These are phyloP conservation scores for Colletotrichum tofieldiae DNA, from an alignment of 2,329 filamentous ascomycete species.

Conservation along the genomic window DNA sequence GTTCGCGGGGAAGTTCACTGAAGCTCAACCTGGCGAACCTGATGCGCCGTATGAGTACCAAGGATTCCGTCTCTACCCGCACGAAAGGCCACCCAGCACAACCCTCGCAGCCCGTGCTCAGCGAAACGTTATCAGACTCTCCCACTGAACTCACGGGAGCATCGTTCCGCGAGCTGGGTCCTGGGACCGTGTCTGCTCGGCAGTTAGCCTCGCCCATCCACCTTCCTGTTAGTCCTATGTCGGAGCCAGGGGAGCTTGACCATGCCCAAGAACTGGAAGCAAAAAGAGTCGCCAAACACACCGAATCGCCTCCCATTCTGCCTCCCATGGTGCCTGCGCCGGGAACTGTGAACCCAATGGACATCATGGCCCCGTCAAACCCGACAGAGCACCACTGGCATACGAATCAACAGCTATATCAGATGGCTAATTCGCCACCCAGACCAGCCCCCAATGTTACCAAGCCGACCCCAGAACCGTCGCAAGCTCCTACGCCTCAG, in stretches of 20 bases:
- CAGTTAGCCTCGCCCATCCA: conserved; percentile 35
- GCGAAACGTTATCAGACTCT: conserved; percentile 47
- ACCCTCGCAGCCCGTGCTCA: conserved; percentile 26
- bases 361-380: conserved; percentile 64
- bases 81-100: conserved; percentile 27
- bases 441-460: conserved; percentile 46
- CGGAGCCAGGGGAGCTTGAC: conserved; percentile 24
- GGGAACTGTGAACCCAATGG: conserved; percentile 69
- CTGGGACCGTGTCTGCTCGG: neutral
- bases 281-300: conserved; percentile 3
- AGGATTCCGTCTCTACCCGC: conserved; percentile 24
- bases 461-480: conserved; percentile 44
- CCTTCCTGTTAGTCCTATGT: conserved; percentile 29
- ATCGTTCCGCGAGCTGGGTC: conserved; percentile 10
- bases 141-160: conserved; percentile 48
- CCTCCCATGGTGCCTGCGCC: conserved; percentile 55
- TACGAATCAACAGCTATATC: conserved; percentile 54
- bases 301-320: conserved; percentile 44
- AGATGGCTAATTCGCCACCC: conserved; percentile 46
- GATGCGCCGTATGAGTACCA: conserved; percentile 52
- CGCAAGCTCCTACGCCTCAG: conserved; percentile 48
- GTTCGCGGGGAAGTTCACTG: conserved; percentile 54
- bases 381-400: conserved; percentile 53
- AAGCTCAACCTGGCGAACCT: conserved; percentile 55
- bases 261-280: conserved; percentile 10